Percentiles rank a stretch among this genome's conserved stretches.
Evolutionary conservation across 768 basidiomycete species (phyloP).

Genomic region (Chalciporus chontae): DNA sequence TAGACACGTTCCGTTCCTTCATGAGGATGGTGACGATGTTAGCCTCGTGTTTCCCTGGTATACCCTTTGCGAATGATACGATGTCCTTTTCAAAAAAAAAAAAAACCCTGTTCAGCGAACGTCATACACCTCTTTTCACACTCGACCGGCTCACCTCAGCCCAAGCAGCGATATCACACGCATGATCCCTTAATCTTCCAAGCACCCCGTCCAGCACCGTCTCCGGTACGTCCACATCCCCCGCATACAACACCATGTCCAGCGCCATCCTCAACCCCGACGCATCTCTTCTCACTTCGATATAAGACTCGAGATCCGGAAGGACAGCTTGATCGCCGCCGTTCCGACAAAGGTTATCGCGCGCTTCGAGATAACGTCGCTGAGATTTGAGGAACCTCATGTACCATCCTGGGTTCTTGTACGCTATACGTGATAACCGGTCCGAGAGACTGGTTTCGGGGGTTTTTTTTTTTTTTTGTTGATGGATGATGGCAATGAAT

Average conservation of each 20-base stretch:
- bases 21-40: conserved; percentile 53
- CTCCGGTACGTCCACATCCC: conserved; percentile 40
- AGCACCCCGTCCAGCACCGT: conserved; percentile 31
- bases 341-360: conserved; percentile 26
- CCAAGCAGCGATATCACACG: conserved; percentile 49
- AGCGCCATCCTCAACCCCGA: conserved; percentile 49
- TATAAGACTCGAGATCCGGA: conserved; percentile 45
- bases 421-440: conserved; percentile 33
- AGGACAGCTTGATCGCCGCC: conserved; percentile 15
- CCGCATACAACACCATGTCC: conserved; percentile 50
- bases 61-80: conserved; percentile 46
- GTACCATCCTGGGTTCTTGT: conserved; percentile 39
- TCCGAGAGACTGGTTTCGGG: conserved; percentile 34
- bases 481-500: too few relatives aligned
- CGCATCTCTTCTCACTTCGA: conserved; percentile 43
- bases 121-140: too few relatives aligned
- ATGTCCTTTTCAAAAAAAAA: too few relatives aligned
- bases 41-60: conserved; percentile 35
- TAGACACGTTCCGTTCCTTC: conserved; percentile 37
- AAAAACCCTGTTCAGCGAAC: too few relatives aligned
- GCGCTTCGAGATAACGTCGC: conserved; percentile 32
- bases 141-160: conserved; percentile 41
- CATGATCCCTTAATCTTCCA: conserved; percentile 34
- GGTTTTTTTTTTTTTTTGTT: too few relatives aligned
- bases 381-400: conserved; percentile 39